phyloP scores from a whole-genome alignment of 345 rosid genomes.

The Salix viminalis region DNA sequence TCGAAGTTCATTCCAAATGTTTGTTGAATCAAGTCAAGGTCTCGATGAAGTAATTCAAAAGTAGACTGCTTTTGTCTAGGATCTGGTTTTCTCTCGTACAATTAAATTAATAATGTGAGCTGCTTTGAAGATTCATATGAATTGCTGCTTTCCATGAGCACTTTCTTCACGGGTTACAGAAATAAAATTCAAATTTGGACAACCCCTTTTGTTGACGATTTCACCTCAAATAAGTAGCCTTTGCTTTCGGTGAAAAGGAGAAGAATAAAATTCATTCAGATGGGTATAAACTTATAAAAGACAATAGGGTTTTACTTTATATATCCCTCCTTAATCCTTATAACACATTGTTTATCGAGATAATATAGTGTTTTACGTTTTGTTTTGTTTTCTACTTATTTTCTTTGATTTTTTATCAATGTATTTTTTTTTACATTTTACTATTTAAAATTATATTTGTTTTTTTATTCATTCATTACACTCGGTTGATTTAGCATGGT shows the following conservation, averaged over 20 bases:
- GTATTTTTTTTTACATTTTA: no score
- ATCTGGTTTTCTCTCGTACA: not conserved
- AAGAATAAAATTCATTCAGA: not conserved
- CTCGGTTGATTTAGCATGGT: no score
- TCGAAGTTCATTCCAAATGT: not conserved
- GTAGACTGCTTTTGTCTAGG: not conserved
- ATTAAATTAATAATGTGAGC: not conserved
- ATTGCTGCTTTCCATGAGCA: constrained; percentile 3
- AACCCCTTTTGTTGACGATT: not conserved
- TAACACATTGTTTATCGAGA: no score
- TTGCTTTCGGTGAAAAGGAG: constrained; percentile 9
- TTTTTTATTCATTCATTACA: no score
- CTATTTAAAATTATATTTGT: no score
- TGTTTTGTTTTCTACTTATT: no score
- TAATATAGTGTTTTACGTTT: no score
- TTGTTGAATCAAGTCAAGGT: not conserved
- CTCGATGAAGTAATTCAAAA: constrained; percentile 2
- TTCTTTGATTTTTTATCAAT: no score
- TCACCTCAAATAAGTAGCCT: not conserved
- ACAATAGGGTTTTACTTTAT: no score
- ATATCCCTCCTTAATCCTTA: no score
- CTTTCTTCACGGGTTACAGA: not conserved
- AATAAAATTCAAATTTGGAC: not conserved
- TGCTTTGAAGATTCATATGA: not conserved
- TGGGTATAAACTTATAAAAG: not conserved